Evolutionary conservation across 148 eudicot species (phyloP).

Genomic region (Gaultheria prostrata): DNA sequence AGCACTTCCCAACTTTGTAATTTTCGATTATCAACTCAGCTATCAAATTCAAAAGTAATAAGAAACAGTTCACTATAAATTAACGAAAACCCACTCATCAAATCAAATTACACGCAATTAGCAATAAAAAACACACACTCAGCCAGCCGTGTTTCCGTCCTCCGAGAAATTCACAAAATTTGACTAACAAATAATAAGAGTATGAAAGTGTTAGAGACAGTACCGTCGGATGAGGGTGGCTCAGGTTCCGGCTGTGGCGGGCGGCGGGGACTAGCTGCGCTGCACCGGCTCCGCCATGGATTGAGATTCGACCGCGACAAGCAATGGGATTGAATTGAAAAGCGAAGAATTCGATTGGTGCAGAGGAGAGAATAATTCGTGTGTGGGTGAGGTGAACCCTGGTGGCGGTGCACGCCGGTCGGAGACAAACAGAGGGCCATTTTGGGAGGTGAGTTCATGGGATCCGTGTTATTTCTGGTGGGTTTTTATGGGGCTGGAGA

Average conservation of each 20-base stretch:
- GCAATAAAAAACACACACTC: background rate
- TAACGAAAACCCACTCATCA: background rate
- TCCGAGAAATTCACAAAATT: too few relatives aligned
- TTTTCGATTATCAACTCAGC: too few relatives aligned
- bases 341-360: conserved; percentile 4
- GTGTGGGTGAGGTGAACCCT: background rate
- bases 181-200: background rate
- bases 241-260: conserved; percentile 41
- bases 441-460: background rate
- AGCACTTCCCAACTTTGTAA: background rate
- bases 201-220: background rate
- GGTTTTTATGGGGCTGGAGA: background rate
- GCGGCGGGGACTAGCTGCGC: conserved; percentile 32
- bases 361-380: background rate
- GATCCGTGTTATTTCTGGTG: background rate
- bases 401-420: background rate
- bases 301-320: conserved; percentile 32
- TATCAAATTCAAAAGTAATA: background rate
- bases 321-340: conserved; percentile 18
- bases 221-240: conserved; percentile 31
- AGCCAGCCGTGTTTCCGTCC: too few relatives aligned
- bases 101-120: background rate
- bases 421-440: background rate
- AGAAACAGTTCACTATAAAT: background rate
- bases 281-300: conserved; percentile 30